phyloP scores from a whole-genome alignment of 1,284 basidiomycete genomes.

The Ustilago curta region DNA sequence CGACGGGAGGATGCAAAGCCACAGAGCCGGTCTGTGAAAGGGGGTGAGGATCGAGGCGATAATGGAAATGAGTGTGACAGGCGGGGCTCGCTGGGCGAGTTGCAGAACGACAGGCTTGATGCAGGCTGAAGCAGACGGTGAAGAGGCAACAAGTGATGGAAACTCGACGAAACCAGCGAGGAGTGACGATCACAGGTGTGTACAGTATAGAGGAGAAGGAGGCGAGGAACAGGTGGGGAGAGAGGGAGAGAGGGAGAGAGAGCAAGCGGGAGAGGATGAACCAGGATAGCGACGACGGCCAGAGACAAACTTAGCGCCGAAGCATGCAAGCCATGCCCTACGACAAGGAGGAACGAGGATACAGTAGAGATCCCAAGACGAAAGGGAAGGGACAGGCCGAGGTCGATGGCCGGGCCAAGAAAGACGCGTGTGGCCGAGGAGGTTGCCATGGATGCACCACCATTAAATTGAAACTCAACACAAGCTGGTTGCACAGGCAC shows the following conservation, averaged over 20 bases:
- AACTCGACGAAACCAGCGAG: conserved; percentile 11
- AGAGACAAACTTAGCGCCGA: not conserved
- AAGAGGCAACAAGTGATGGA: conserved; percentile 16
- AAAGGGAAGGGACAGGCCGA: not conserved
- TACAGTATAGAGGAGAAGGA: no score
- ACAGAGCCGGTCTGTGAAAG: conserved; percentile 42
- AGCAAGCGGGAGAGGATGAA: conserved; percentile 1
- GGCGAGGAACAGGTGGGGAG: no score
- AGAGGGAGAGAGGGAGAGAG: not conserved
- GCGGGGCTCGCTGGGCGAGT: not conserved
- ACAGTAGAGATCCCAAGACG: no score
- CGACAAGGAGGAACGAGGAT: not conserved
- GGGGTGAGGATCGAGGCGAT: conserved; percentile 9
- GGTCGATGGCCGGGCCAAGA: not conserved
- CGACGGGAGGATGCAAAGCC: conserved; percentile 24
- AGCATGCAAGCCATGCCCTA: not conserved
- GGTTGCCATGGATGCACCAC: conserved; percentile 4
- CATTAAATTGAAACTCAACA: not conserved
- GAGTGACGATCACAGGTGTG: conserved; percentile 8
- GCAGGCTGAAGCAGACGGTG: not conserved
- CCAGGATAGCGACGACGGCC: conserved; percentile 1
- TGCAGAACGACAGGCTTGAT: not conserved
- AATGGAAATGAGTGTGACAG: conserved; percentile 12
- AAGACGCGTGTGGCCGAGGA: conserved; percentile 2
- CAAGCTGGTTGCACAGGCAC: not conserved